These are phyloP conservation scores for Coprinellus aureogranulatus DNA, from an alignment of 768 basidiomycete species.

Conservation along the genomic window DNA sequence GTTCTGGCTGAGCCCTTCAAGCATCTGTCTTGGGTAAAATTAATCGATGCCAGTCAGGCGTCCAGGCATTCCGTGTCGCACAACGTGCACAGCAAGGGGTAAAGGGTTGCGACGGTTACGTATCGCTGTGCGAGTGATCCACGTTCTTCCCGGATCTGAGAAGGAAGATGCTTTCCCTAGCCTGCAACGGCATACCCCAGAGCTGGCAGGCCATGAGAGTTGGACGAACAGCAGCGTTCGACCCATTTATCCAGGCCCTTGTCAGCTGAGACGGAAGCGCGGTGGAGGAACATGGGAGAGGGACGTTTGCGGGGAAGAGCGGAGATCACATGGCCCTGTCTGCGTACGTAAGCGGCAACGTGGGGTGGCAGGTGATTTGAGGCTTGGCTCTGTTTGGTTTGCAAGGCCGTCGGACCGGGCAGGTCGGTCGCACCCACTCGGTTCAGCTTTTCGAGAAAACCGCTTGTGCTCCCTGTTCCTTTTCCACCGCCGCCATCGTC, in stretches of 20 bases:
- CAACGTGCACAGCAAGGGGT: too few relatives aligned
- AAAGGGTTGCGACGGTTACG: neutral
- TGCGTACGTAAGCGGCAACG: conserved; percentile 10
- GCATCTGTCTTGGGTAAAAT: too few relatives aligned
- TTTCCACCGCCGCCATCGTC: neutral
- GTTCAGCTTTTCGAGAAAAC: conserved; percentile 2
- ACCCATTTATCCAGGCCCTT: neutral
- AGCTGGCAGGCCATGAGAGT: neutral
- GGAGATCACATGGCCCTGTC: conserved; percentile 7
- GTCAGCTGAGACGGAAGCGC: neutral
- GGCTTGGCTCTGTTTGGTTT: neutral
- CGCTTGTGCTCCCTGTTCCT: neutral
- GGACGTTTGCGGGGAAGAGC: neutral
- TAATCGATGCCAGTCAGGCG: too few relatives aligned
- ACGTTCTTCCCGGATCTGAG: conserved; percentile 4
- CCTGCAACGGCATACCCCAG: neutral
- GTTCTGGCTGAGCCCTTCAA: too few relatives aligned
- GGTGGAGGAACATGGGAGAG: neutral
- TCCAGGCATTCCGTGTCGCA: too few relatives aligned
- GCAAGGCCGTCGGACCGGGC: conserved; percentile 10
- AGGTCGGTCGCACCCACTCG: neutral
- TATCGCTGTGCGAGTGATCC: neutral
- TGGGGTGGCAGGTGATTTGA: conserved; percentile 12
- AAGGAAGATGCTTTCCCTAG: neutral
- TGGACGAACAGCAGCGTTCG: neutral